Evolutionary conservation across 805 yeast genomes (phyloP), one percentile per base, ranked within the genome.

Genomic region (Teunomyces aglyptinius): DNA sequence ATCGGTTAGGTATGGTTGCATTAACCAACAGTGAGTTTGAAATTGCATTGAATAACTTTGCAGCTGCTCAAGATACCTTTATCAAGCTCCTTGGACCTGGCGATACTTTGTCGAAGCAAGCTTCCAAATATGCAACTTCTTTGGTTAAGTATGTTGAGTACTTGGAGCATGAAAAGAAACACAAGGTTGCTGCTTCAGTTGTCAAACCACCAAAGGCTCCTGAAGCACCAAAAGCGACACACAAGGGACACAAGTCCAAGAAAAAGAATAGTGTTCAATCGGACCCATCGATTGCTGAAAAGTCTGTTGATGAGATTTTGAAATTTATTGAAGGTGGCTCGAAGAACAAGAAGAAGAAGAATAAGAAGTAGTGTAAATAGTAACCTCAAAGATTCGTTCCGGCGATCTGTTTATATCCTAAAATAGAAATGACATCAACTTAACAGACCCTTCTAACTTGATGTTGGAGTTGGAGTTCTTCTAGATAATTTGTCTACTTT

Each of bases 231-330:
- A 31, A 15, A n/a, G 33, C 19, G 12, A 7, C 38, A 43, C 57
- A 49, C 28, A 52, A 55, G 47, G 55, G 50, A 33, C 59, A 54
- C 41, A 53, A 39, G 24, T 5, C 48, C 15, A 58, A 59, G 48
- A 55, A 51, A 44, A 60, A 57, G 50, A 45, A 47, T 18, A 42
- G 49, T 31, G 49, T 55, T 20, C 49, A 75, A 32, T 54, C 65
- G 11, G 71, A 76, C 54, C 81, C 86, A 13, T 79, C 77, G 29
- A 71, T 86, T 50, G 83, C 86, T 6, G 67, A 72, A 45, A 77
- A 83, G 64, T 81, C 89, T 15, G 77, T 87, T 44, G 92, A 85
- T 45, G 95, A 86, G 49, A 75, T 88, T 49, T 69, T 88, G 66
- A 73, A 75, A 49, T 88, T 81, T 59, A 85, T 88, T 58, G 85